These are phyloP conservation scores for Salmacisia buchloeana DNA, from an alignment of 1,284 basidiomycete species.

Conservation along the genomic window DNA sequence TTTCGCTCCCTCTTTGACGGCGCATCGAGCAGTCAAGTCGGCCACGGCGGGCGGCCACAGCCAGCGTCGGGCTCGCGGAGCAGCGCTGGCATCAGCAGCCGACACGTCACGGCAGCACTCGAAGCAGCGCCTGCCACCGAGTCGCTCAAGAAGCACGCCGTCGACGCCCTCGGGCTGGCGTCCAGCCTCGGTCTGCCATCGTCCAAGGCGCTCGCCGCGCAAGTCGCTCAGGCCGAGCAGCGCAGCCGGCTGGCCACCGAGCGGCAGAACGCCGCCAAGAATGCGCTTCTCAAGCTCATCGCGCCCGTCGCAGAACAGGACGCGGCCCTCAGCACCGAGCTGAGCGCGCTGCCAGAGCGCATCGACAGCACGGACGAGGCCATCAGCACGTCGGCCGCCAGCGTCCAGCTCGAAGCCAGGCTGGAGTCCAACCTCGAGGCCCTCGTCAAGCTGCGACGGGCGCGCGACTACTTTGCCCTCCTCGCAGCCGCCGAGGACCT, in stretches of 20 bases:
- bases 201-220: not conserved
- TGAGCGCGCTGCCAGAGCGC: conserved; percentile 20
- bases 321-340: not conserved
- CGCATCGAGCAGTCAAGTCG: too few relatives aligned
- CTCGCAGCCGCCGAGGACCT: conserved; percentile 33
- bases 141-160: not conserved
- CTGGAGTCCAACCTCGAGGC: conserved; percentile 22
- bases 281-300: not conserved
- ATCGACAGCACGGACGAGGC: conserved; percentile 26
- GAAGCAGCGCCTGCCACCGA: not conserved
- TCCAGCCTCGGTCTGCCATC: not conserved
- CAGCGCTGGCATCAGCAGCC: not conserved
- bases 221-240: not conserved
- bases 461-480: conserved; percentile 27
- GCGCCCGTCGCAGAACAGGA: not conserved
- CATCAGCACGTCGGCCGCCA: conserved; percentile 16
- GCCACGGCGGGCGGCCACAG: too few relatives aligned
- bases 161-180: not conserved
- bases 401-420: not conserved
- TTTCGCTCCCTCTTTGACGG: too few relatives aligned
- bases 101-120: not conserved
- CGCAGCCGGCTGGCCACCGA: not conserved
- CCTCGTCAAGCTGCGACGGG: conserved; percentile 23
- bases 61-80: too few relatives aligned
- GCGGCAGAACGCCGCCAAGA: not conserved